Conservation (phyloP, 169 alveolate species). For the Eimeria maxima region DNA sequence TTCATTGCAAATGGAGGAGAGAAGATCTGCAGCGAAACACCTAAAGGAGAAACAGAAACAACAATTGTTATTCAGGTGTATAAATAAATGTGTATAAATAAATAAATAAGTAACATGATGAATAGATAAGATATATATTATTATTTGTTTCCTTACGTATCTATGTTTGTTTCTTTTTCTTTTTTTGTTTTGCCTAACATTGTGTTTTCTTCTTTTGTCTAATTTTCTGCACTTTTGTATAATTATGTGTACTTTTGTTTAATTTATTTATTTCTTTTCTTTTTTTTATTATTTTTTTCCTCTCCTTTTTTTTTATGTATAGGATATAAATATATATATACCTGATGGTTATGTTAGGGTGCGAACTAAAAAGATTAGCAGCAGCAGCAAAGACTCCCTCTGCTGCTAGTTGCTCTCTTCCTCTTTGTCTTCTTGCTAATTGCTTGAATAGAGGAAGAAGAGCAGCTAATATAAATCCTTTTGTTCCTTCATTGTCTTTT, state of each 20-base stretch:
- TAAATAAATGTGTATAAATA: too few relatives aligned
- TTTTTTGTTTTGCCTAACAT: background rate
- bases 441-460: background rate
- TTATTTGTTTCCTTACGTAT: too few relatives aligned
- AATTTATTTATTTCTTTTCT: too few relatives aligned
- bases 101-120: background rate
- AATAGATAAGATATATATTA: background rate
- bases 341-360: background rate
- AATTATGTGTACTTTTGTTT: background rate
- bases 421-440: background rate
- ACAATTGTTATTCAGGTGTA: background rate
- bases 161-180: background rate
- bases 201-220: too few relatives aligned
- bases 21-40: constrained; percentile 16
- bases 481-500: background rate
- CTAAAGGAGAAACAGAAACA: background rate
- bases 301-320: too few relatives aligned
- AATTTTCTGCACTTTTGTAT: too few relatives aligned
- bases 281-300: background rate
- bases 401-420: background rate
- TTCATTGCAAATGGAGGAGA: background rate
- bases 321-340: too few relatives aligned
- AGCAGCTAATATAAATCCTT: background rate
- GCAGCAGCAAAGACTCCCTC: background rate
- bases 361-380: background rate